These are phyloP conservation scores for Aurifilum marmelostoma DNA, from an alignment of 2,329 filamentous ascomycete species.

Conservation along the genomic window DNA sequence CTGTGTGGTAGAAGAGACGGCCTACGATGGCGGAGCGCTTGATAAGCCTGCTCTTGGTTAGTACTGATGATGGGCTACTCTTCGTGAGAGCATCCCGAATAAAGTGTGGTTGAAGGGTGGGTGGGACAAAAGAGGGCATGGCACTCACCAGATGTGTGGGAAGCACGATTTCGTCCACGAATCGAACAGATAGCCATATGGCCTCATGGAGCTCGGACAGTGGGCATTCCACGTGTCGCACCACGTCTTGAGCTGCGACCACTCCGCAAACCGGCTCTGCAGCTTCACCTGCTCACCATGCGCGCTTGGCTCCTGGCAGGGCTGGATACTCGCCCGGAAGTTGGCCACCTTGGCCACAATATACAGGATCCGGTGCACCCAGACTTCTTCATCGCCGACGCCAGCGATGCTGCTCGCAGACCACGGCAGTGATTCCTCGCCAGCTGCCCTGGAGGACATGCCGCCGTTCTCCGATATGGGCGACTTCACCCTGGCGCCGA, in stretches of 20 bases:
- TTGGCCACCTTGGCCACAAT: conserved; percentile 86
- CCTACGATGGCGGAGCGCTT: conserved; percentile 82
- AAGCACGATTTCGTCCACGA: conserved; percentile 75
- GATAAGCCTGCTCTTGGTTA: conserved; percentile 63
- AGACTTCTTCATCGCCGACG: conserved; percentile 72
- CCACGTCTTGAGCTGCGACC: conserved; percentile 77
- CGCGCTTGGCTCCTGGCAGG: conserved; percentile 60
- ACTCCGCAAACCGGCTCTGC: conserved; percentile 71
- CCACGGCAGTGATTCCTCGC: conserved; percentile 22
- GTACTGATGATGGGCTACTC: not conserved
- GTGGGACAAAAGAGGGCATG: too few relatives aligned
- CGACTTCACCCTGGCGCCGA: conserved; percentile 10
- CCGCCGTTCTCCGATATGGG: conserved; percentile 30
- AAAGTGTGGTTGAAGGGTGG: too few relatives aligned
- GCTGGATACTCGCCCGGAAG: conserved; percentile 73
- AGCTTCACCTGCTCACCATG: conserved; percentile 66
- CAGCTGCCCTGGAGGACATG: conserved; percentile 7
- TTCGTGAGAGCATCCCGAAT: too few relatives aligned
- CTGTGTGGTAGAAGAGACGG: conserved; percentile 86
- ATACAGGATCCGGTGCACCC: conserved; percentile 88
- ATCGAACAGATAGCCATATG: conserved; percentile 75
- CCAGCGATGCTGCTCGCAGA: conserved; percentile 44
- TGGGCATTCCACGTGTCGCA: conserved; percentile 81
- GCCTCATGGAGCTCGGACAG: conserved; percentile 84
- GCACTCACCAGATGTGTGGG: conserved; percentile 77